Conservation (phyloP, 2,329 filamentous ascomycete species). For the Trichoderma polysporum region DNA sequence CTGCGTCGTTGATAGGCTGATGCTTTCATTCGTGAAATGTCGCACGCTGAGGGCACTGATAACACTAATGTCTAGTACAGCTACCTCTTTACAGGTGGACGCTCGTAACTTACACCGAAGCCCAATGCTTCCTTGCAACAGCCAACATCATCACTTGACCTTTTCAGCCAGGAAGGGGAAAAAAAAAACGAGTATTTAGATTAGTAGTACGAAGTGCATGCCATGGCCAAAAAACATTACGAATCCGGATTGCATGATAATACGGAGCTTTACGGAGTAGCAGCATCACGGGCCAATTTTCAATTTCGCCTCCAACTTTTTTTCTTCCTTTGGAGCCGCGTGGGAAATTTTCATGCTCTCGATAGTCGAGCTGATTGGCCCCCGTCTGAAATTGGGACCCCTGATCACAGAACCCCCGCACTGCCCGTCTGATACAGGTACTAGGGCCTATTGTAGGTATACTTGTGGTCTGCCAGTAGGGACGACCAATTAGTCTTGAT, state of each 20-base stretch:
- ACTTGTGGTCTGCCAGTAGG: not conserved
- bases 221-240: not conserved
- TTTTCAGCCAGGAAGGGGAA: too few species aligned
- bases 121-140: too few species aligned
- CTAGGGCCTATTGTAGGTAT: not conserved
- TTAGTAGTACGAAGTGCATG: too few species aligned
- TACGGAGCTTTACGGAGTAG: conserved; percentile 5
- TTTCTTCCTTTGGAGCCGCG: not conserved
- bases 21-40: too few species aligned
- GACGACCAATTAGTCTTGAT: too few species aligned
- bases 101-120: too few species aligned
- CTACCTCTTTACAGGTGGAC: too few species aligned
- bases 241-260: not conserved
- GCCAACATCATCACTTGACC: too few species aligned
- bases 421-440: not conserved
- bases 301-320: conserved; percentile 19
- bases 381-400: not conserved
- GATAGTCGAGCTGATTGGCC: conserved; percentile 15
- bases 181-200: too few species aligned
- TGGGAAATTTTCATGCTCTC: conserved; percentile 18
- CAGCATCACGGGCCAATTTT: not conserved
- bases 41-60: too few species aligned
- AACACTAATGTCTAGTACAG: too few species aligned
- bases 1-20: too few species aligned
- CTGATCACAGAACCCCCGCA: not conserved